Evolutionary conservation across 2,329 filamentous ascomycete genomes (phyloP).

Genomic region (Salinomyces thailandicus): DNA sequence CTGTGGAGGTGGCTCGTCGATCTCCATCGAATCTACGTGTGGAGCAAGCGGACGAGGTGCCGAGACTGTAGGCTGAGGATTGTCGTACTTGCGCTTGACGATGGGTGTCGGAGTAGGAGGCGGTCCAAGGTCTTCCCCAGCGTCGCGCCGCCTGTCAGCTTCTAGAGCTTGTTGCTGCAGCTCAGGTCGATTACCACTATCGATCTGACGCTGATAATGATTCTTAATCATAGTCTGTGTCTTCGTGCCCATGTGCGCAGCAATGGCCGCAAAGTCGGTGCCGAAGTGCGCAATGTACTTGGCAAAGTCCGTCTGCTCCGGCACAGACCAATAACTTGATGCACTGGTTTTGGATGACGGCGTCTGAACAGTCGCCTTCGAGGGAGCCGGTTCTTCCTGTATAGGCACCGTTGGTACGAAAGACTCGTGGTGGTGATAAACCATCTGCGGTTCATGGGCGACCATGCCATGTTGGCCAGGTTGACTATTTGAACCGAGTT

Average conservation of each 20-base stretch:
- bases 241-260: slow-evolving; percentile 70
- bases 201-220: slow-evolving; percentile 38
- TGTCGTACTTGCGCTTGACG: slow-evolving; percentile 38
- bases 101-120: slow-evolving; percentile 41
- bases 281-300: slow-evolving; percentile 63
- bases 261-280: slow-evolving; percentile 67
- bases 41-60: slow-evolving; percentile 35
- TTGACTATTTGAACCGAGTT: too few species aligned
- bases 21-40: slow-evolving; percentile 31
- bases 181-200: slow-evolving; percentile 32
- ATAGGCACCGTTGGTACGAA: slow-evolving; percentile 8
- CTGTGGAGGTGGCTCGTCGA: slow-evolving; percentile 27
- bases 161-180: slow-evolving; percentile 32
- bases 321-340: slow-evolving; percentile 81
- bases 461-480: slow-evolving; percentile 12
- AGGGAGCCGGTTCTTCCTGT: slow-evolving; percentile 16
- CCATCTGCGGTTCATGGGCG: slow-evolving; percentile 10
- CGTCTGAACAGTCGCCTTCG: slow-evolving; percentile 10
- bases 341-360: slow-evolving; percentile 21
- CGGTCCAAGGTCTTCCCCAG: slow-evolving; percentile 37
- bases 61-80: slow-evolving; percentile 25
- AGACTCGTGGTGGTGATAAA: slow-evolving; percentile 16
- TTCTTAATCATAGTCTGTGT: slow-evolving; percentile 73
- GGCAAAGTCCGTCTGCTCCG: slow-evolving; percentile 68
- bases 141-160: slow-evolving; percentile 32